Conservation (phyloP, 2,329 filamentous ascomycete genomes). For the Domatiomyces globalis region DNA sequence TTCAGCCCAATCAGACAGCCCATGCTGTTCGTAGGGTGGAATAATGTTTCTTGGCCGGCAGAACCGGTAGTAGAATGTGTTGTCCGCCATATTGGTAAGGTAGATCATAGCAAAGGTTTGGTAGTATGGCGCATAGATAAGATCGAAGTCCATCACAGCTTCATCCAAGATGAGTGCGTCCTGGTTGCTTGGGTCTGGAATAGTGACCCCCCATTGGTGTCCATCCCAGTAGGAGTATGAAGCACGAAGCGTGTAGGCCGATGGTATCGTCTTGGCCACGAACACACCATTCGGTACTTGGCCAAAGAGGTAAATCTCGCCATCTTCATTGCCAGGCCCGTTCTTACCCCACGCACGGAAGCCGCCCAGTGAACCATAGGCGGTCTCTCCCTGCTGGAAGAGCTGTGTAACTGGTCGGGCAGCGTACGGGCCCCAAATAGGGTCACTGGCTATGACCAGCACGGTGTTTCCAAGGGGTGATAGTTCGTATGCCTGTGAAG, state of each 20-base stretch:
- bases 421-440: slow-evolving; percentile 19
- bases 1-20: slow-evolving; percentile 16
- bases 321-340: slow-evolving; percentile 20
- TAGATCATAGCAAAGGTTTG: slow-evolving; percentile 23
- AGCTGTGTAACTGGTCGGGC: slow-evolving; percentile 19
- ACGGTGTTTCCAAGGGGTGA: slow-evolving; percentile 20
- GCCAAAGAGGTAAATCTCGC: slow-evolving; percentile 22
- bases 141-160: slow-evolving; percentile 20
- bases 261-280: slow-evolving; percentile 15
- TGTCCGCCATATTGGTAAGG: slow-evolving; percentile 21
- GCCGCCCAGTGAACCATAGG: slow-evolving; percentile 21
- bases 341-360: slow-evolving; percentile 20
- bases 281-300: slow-evolving; percentile 18
- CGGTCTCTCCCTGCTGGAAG: slow-evolving; percentile 19
- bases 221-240: slow-evolving; percentile 22
- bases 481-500: slow-evolving; percentile 18
- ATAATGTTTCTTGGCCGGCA: slow-evolving; percentile 4
- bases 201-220: slow-evolving; percentile 15
- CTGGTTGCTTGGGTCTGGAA: slow-evolving; percentile 11
- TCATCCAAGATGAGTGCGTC: slow-evolving; percentile 19
- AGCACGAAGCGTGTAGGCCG: slow-evolving; percentile 11
- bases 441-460: slow-evolving; percentile 18
- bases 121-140: slow-evolving; percentile 22
- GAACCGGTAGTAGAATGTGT: slow-evolving; percentile 23
- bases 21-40: slow-evolving; percentile 13